Evolutionary conservation across 768 basidiomycete species (phyloP).

Genomic region (Infundibulicybe gibba): DNA sequence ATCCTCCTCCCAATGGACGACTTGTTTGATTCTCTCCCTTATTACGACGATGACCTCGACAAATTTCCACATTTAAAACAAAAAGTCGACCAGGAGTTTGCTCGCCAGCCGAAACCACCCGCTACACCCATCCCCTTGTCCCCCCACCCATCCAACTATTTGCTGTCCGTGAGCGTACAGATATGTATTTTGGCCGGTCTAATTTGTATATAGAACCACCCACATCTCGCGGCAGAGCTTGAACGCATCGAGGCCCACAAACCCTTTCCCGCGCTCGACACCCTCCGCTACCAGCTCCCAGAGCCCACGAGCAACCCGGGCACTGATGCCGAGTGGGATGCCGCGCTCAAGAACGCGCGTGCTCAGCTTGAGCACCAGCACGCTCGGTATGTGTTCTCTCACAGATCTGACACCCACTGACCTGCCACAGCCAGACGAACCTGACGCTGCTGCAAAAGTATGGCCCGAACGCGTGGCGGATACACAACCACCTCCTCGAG

Average conservation of each 20-base stretch:
- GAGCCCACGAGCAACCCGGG: slow-evolving; percentile 58
- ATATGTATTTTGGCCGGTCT: background rate
- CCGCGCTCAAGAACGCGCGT: slow-evolving; percentile 70
- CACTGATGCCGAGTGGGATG: slow-evolving; percentile 74
- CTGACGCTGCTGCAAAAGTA: slow-evolving; percentile 79
- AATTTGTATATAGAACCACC: slow-evolving; percentile 47
- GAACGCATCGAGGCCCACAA: slow-evolving; percentile 69
- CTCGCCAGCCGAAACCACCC: slow-evolving; percentile 62
- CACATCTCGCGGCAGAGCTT: slow-evolving; percentile 69
- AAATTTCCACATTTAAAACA: slow-evolving; percentile 65
- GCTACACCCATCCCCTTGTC: slow-evolving; percentile 60
- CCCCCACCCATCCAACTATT: slow-evolving; percentile 67
- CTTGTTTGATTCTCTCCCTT: slow-evolving; percentile 85
- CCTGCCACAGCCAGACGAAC: slow-evolving; percentile 67
- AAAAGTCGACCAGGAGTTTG: slow-evolving; percentile 75
- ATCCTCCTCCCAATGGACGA: slow-evolving; percentile 15
- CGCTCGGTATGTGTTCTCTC: slow-evolving; percentile 52
- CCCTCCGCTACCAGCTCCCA: slow-evolving; percentile 70
- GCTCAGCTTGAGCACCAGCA: slow-evolving; percentile 85
- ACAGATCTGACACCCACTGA: slow-evolving; percentile 5
- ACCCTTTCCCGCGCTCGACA: slow-evolving; percentile 66
- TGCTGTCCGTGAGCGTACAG: slow-evolving; percentile 52
- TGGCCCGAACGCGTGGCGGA: slow-evolving; percentile 87
- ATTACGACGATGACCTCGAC: slow-evolving; percentile 92
- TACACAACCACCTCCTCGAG: slow-evolving; percentile 88